Evolutionary conservation across 345 rosid species (phyloP), one percentile per base, ranked within the genome.

Genomic region (Dipteronia sinensis): DNA sequence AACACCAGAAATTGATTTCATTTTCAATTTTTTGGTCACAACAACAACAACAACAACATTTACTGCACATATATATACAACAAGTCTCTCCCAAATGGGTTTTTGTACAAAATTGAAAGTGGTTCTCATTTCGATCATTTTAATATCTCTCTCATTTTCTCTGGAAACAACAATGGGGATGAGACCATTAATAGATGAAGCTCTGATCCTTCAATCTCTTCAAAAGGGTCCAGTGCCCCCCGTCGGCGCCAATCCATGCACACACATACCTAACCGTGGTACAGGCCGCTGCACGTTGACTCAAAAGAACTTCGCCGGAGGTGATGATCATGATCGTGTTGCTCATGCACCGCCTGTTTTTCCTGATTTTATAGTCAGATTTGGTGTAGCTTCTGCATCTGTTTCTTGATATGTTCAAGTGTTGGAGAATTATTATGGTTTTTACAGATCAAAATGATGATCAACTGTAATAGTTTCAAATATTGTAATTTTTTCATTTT

Each of bases 211-310:
- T 17, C 88, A 83, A 67, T 78, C 84, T n/a, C 87, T 86, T 2
- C 78, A 49, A 10, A 81, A 82, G 71, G 88, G 86, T 19, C 77
- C 80, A 0, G 88, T 85, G 70, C 83, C 90, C 2, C 77, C 87
- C 0, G 74, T 83, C 0, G 29, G 67, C 0, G 27, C 78, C 17
- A 86, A 85, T 12, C 69, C 86, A 19, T 85, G 91, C 83, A 83
- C 86, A 0, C 44, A 75, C 76, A 80, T 81, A 10, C 90, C 89
- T 0, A 82, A 79, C 2, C 23, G 29, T 8, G 51, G 34, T 12
- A 49, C 8, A 1, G 90, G 89, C 5, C 67, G 66, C 6, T 86
- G 90, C 81, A 46, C 82, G 5, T 78, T 84, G 59, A 53, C 34
- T 2, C 79, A 69, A 59, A 82, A 34, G 85, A 66, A 83, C 46